These are phyloP conservation scores for Colletotrichum cordylinicola DNA, from an alignment of 2,329 filamentous ascomycete species.

Conservation along the genomic window DNA sequence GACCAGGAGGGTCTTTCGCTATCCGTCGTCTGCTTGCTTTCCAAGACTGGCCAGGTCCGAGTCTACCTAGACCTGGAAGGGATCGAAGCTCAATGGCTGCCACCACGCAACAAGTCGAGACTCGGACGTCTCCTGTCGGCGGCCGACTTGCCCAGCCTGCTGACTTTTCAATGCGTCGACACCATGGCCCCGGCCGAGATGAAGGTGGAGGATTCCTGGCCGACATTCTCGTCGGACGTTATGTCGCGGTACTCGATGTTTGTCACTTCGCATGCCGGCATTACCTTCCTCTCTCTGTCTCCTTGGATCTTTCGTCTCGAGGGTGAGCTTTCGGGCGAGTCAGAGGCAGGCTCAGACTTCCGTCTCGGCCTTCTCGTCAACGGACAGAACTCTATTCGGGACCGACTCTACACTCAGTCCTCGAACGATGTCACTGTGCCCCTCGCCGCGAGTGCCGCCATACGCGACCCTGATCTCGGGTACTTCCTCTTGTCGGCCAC, in stretches of 20 bases:
- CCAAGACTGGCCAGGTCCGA: constrained; percentile 65
- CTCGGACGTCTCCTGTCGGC: constrained; percentile 41
- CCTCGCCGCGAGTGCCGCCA: constrained; percentile 58
- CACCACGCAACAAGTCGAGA: constrained; percentile 59
- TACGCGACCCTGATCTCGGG: constrained; percentile 67
- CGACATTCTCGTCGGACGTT: constrained; percentile 66
- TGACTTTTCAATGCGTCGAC: constrained; percentile 69
- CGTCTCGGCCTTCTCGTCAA: constrained; percentile 65
- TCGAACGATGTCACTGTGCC: constrained; percentile 51
- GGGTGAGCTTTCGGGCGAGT: constrained; percentile 61
- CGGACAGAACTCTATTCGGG: constrained; percentile 60
- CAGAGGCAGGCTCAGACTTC: constrained; percentile 65
- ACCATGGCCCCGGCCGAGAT: constrained; percentile 61
- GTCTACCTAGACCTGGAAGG: constrained; percentile 68
- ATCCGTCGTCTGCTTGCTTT: constrained; percentile 63
- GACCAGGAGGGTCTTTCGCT: constrained; percentile 67
- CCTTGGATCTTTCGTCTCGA: constrained; percentile 71
- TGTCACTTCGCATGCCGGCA: constrained; percentile 64
- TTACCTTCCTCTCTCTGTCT: constrained; percentile 64
- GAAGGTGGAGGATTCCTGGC: constrained; percentile 61
- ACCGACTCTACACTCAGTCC: constrained; percentile 62
- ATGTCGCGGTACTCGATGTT: constrained; percentile 69
- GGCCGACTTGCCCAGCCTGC: constrained; percentile 51
- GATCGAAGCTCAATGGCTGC: constrained; percentile 71
- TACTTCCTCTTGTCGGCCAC: constrained; percentile 68